Conservation (phyloP, 208 protist species). For the Crithidia sp. region DNA sequence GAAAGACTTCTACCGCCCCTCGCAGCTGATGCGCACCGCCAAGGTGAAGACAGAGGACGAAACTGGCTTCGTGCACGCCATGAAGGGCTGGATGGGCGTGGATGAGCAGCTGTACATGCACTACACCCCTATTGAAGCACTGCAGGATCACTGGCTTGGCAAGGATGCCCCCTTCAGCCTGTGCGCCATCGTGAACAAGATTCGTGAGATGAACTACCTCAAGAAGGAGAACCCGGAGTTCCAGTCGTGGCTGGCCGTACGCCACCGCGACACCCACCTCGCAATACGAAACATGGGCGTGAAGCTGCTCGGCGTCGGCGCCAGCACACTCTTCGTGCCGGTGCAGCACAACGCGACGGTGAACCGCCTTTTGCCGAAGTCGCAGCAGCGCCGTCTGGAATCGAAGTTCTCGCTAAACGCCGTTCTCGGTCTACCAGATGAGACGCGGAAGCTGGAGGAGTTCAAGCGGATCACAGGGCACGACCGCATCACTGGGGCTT, state of each 20-base stretch:
- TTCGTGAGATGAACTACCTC: slow-evolving; percentile 89
- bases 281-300: slow-evolving; percentile 85
- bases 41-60: slow-evolving; percentile 77
- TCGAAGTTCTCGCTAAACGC: slow-evolving; percentile 81
- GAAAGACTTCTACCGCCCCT: slow-evolving; percentile 88
- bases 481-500: slow-evolving; percentile 32
- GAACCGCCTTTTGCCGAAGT: slow-evolving; percentile 82
- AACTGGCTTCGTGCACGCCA: slow-evolving; percentile 76
- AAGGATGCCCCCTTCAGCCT: slow-evolving; percentile 87
- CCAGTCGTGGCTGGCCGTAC: slow-evolving; percentile 86
- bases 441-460: slow-evolving; percentile 77
- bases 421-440: slow-evolving; percentile 80
- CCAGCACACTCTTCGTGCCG: slow-evolving; percentile 83
- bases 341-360: slow-evolving; percentile 82
- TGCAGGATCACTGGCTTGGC: slow-evolving; percentile 91
- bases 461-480: slow-evolving; percentile 77
- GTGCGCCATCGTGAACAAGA: slow-evolving; percentile 85
- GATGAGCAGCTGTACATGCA: slow-evolving; percentile 88
- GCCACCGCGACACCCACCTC: slow-evolving; percentile 74
- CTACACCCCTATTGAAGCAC: slow-evolving; percentile 88
- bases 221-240: slow-evolving; percentile 89
- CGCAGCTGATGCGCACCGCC: slow-evolving; percentile 81
- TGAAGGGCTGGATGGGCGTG: slow-evolving; percentile 88
- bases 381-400: slow-evolving; percentile 81
- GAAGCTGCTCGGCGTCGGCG: slow-evolving; percentile 85